Evolutionary conservation across 2,329 filamentous ascomycete species (phyloP).

Genomic region (Parastagonospora avenae): DNA sequence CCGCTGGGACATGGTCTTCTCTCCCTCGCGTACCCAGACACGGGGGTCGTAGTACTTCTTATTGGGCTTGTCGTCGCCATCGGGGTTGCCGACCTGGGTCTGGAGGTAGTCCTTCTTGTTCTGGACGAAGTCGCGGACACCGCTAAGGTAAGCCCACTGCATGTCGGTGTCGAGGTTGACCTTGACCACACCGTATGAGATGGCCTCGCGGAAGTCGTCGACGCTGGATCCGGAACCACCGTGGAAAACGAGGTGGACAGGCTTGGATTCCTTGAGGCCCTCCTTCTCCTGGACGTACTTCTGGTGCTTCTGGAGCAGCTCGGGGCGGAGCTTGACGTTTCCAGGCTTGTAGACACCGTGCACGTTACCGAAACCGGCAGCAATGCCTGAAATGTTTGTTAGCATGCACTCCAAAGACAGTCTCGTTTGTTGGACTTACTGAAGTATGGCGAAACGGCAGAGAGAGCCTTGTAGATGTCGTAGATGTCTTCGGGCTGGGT

Average conservation of each 20-base stretch:
- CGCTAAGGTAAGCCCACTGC: constrained; percentile 84
- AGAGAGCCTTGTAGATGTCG: constrained; percentile 65
- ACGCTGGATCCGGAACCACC: constrained; percentile 92
- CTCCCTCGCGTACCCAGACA: constrained; percentile 94
- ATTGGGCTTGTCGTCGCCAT: constrained; percentile 97
- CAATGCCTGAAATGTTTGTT: constrained; percentile 8
- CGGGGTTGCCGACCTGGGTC: constrained; percentile 89
- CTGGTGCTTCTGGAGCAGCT: constrained; percentile 97
- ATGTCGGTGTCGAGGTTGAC: constrained; percentile 99
- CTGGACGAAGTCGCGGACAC: constrained; percentile 92
- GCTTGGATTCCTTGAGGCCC: constrained; percentile 75
- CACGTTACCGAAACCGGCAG: constrained; percentile 95
- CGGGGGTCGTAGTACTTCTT: constrained; percentile 85
- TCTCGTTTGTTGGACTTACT: constrained; percentile 50
- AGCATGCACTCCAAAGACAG: too few relatives aligned
- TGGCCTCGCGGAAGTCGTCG: constrained; percentile 72
- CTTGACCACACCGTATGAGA: constrained; percentile 89
- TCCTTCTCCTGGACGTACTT: constrained; percentile 84
- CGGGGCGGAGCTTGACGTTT: constrained; percentile 95
- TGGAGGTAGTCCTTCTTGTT: constrained; percentile 90
- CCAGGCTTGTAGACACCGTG: constrained; percentile 92
- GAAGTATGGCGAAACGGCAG: constrained; percentile 89
- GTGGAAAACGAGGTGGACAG: constrained; percentile 99
- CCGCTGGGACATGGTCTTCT: constrained; percentile 88
- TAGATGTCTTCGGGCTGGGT: constrained; percentile 65